Evolutionary conservation across 805 yeast species (phyloP).

Genomic region (Starmerella lactis-condensi): DNA sequence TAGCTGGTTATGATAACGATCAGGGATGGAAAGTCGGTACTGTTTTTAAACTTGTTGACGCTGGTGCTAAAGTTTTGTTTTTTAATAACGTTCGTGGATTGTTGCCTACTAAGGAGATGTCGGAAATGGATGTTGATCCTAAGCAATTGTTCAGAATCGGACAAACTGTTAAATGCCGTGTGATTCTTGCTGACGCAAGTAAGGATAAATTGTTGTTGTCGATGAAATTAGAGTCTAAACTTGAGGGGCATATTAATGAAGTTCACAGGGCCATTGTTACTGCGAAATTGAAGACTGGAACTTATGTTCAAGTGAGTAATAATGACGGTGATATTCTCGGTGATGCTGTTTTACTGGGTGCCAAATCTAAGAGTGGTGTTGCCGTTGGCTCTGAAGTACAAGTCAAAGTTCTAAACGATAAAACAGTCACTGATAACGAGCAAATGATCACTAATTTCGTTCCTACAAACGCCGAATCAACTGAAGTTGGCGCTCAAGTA

Average conservation of each 20-base stretch:
- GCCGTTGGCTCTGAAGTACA: conserved; percentile 42
- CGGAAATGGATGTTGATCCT: conserved; percentile 69
- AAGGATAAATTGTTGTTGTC: conserved; percentile 46
- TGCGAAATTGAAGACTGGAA: conserved; percentile 58
- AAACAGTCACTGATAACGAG: conserved; percentile 42
- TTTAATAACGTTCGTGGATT: conserved; percentile 64
- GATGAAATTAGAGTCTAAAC: conserved; percentile 3
- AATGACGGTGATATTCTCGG: conserved; percentile 39
- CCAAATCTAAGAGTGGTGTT: conserved; percentile 31
- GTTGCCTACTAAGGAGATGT: conserved; percentile 72
- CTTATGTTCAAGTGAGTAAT: conserved; percentile 38
- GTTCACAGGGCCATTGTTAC: conserved; percentile 26
- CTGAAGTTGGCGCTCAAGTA: conserved; percentile 32
- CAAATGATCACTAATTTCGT: conserved; percentile 44
- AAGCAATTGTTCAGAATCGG: conserved; percentile 63
- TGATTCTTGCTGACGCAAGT: conserved; percentile 38
- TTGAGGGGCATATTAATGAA: conserved; percentile 5
- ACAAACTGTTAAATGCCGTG: conserved; percentile 60
- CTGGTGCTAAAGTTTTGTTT: conserved; percentile 71
- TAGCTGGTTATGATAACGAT: conserved; percentile 32
- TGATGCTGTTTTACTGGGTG: conserved; percentile 28
- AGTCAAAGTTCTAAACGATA: conserved; percentile 46
- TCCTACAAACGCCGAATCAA: conserved; percentile 44
- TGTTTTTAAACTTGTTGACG: conserved; percentile 47
- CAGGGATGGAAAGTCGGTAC: conserved; percentile 48